Percentiles rank a stretch among this genome's conserved stretches.
Evolutionary conservation across 257 asterid genomes (phyloP).

Genomic region (Petunia secreta): DNA sequence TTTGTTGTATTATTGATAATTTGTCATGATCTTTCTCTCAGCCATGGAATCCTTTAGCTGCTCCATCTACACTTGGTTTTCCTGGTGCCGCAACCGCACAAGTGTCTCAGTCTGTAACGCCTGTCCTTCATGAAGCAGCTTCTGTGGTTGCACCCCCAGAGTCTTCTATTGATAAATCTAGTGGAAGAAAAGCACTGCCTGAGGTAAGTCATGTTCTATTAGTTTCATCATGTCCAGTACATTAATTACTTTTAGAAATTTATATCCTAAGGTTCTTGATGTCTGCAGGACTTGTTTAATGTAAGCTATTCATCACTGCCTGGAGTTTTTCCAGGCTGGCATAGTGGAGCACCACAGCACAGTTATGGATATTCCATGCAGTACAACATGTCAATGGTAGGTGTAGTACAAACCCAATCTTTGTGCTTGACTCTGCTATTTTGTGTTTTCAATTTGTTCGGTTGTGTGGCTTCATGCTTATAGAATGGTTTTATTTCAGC

Average conservation of each 20-base stretch:
- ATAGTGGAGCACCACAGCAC: constrained; percentile 55
- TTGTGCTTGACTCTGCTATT: constrained; percentile 17
- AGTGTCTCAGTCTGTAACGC: constrained; percentile 53
- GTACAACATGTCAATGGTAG: constrained; percentile 76
- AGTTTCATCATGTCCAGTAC: background rate
- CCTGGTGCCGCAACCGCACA: constrained; percentile 46
- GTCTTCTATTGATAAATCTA: constrained; percentile 43
- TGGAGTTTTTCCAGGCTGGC: constrained; percentile 71
- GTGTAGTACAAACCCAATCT: constrained; percentile 15
- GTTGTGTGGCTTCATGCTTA: background rate
- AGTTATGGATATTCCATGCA: constrained; percentile 69
- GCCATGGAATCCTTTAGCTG: constrained; percentile 62
- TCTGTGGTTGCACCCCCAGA: constrained; percentile 44
- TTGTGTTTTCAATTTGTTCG: background rate
- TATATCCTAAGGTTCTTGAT: background rate
- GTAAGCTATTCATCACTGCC: constrained; percentile 62
- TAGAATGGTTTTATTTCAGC: constrained; percentile 46
- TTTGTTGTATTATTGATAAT: constrained; percentile 7
- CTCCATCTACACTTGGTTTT: constrained; percentile 51
- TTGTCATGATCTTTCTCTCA: constrained; percentile 29
- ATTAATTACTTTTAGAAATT: too few species aligned
- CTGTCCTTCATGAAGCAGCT: constrained; percentile 41
- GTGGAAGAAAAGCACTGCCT: constrained; percentile 83
- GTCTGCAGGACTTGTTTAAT: constrained; percentile 67
- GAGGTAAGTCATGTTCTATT: constrained; percentile 36